phyloP scores from a whole-genome alignment of 768 basidiomycete species.

The Saitozyma podzolica region DNA sequence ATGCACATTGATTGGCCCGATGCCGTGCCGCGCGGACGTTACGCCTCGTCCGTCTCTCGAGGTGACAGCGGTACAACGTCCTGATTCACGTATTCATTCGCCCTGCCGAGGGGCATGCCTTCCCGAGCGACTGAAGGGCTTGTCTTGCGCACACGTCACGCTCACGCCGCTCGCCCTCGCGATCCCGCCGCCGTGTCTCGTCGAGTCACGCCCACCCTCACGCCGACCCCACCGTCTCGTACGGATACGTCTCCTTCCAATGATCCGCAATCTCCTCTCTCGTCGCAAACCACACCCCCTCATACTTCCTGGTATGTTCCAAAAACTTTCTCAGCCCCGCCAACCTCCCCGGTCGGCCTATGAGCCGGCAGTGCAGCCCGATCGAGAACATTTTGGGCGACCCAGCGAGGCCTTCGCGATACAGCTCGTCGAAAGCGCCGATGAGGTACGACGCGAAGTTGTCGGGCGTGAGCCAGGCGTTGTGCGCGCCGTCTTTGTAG shows the following conservation, averaged over 20 bases:
- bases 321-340: slow-evolving; percentile 38
- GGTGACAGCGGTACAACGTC: too few relatives aligned
- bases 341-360: slow-evolving; percentile 38
- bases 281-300: slow-evolving; percentile 38
- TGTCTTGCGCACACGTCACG: too few relatives aligned
- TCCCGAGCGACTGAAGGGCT: too few relatives aligned
- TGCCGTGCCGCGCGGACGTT: too few relatives aligned
- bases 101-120: too few relatives aligned
- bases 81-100: too few relatives aligned
- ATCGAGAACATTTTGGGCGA: slow-evolving; percentile 40
- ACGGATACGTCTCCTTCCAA: slow-evolving; percentile 27
- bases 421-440: slow-evolving; percentile 38
- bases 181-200: too few relatives aligned
- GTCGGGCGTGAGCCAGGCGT: slow-evolving; percentile 30
- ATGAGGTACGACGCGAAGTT: slow-evolving; percentile 35
- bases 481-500: slow-evolving; percentile 38
- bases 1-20: too few relatives aligned
- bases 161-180: too few relatives aligned
- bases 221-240: background rate
- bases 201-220: too few relatives aligned
- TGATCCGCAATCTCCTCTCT: slow-evolving; percentile 45
- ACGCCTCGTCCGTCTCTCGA: too few relatives aligned
- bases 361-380: slow-evolving; percentile 37
- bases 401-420: slow-evolving; percentile 29
- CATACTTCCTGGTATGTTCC: slow-evolving; percentile 26